Evolutionary conservation across 2,329 filamentous ascomycete genomes (phyloP).

Genomic region (Dothideomycetes sp.): DNA sequence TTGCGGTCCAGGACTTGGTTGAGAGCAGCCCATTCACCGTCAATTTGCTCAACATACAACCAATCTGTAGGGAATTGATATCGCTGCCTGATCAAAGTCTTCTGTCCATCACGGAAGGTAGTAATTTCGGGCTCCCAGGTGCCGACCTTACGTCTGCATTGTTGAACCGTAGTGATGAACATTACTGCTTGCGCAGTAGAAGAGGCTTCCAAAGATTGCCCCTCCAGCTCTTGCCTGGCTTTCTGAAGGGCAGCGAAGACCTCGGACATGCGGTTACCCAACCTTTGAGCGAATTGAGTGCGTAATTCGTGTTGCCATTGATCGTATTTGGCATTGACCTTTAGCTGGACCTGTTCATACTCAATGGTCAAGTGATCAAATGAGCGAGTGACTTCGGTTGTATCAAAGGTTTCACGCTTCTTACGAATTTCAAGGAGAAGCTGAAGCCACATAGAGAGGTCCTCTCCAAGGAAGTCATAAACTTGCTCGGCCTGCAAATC

Average conservation of each 20-base stretch:
- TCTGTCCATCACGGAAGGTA: slow-evolving; percentile 90
- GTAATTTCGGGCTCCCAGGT: slow-evolving; percentile 94
- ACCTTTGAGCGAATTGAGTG: slow-evolving; percentile 80
- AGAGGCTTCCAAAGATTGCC: slow-evolving; percentile 82
- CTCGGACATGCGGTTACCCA: slow-evolving; percentile 84
- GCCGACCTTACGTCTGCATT: slow-evolving; percentile 88
- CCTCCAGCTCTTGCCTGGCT: slow-evolving; percentile 80
- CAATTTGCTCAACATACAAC: slow-evolving; percentile 92
- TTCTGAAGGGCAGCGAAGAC: slow-evolving; percentile 87
- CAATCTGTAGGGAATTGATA: slow-evolving; percentile 92
- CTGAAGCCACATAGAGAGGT: slow-evolving; percentile 87
- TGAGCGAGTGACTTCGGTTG: slow-evolving; percentile 80
- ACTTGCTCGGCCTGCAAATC: slow-evolving; percentile 94
- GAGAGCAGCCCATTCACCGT: slow-evolving; percentile 88
- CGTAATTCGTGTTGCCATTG: slow-evolving; percentile 99
- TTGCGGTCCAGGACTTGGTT: slow-evolving; percentile 89
- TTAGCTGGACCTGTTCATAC: slow-evolving; percentile 96
- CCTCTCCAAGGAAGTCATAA: slow-evolving; percentile 82
- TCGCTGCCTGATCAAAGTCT: slow-evolving; percentile 78
- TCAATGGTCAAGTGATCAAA: slow-evolving; percentile 95
- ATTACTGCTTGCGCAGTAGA: slow-evolving; percentile 96
- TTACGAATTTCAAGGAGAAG: slow-evolving; percentile 95
- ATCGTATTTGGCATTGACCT: slow-evolving; percentile 98
- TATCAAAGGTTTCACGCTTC: slow-evolving; percentile 92
- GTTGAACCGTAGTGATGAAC: slow-evolving; percentile 96